Evolutionary conservation across 73 alveolate genomes (phyloP).

Genomic region (Breviolum minutum): DNA sequence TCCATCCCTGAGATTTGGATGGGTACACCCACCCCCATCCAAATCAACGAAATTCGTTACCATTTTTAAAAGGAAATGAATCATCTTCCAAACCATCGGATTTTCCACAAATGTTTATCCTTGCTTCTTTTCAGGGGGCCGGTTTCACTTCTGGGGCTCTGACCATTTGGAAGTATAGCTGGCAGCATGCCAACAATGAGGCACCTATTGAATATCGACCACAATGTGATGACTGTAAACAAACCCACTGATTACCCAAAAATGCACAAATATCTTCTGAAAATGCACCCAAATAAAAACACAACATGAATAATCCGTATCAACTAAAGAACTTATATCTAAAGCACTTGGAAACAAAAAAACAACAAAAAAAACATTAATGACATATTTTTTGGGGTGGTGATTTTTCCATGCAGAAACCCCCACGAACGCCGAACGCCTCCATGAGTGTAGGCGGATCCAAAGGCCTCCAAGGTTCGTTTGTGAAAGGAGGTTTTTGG

Average conservation of each 20-base stretch:
- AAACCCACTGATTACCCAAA: neutral
- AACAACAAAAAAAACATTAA: too few relatives aligned
- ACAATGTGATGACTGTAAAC: too few relatives aligned
- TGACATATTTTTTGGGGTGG: too few relatives aligned
- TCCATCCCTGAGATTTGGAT: neutral
- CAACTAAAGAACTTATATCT: too few relatives aligned
- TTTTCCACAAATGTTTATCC: neutral
- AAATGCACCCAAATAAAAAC: neutral
- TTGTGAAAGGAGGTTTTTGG: neutral
- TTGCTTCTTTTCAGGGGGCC: neutral
- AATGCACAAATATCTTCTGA: too few relatives aligned
- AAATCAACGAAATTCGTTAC: neutral
- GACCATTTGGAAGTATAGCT: constrained; percentile 45
- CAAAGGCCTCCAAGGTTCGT: neutral
- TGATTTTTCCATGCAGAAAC: too few relatives aligned
- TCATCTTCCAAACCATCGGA: neutral
- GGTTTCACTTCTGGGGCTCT: neutral
- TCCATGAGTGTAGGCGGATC: constrained; percentile 52
- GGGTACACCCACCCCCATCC: neutral
- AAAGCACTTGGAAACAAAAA: too few relatives aligned
- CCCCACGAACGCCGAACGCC: too few relatives aligned
- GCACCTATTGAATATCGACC: neutral
- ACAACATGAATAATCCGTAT: neutral
- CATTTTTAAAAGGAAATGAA: neutral
- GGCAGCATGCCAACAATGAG: constrained; percentile 49